Evolutionary conservation across 331 rosid species (phyloP).

Genomic region (Quercus tomentella): DNA sequence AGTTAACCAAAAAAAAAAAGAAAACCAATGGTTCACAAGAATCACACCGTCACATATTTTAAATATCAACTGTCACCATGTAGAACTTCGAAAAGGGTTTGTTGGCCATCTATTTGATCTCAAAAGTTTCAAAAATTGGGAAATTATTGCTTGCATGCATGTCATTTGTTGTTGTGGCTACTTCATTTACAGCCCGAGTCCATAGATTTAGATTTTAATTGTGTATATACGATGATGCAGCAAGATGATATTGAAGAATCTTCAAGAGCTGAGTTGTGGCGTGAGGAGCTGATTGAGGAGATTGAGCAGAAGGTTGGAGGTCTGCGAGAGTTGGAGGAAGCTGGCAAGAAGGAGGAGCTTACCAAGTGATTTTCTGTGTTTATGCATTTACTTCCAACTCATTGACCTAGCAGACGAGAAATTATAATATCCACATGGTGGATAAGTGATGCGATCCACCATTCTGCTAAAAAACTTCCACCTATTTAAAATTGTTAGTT

Average conservation of each 20-base stretch:
- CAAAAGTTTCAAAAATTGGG: not conserved
- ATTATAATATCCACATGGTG: no score
- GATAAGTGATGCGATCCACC: no score
- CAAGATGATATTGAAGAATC: constrained; percentile 85
- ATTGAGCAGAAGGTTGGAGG: constrained; percentile 91
- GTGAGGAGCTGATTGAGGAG: constrained; percentile 91
- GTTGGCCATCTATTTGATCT: not conserved
- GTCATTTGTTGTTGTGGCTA: not conserved
- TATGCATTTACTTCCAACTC: not conserved
- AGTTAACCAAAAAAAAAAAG: no score
- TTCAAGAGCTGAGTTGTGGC: constrained; percentile 80
- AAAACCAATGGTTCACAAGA: no score
- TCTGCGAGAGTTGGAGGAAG: constrained; percentile 76
- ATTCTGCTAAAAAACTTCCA: no score
- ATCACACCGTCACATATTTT: no score
- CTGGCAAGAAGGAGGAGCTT: constrained; percentile 59
- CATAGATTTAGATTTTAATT: no score
- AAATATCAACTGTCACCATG: not conserved
- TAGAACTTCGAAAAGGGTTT: not conserved
- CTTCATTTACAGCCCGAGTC: not conserved
- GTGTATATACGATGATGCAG: constrained; percentile 34
- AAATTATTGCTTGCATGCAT: not conserved
- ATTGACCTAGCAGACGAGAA: no score
- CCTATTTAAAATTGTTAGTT: no score
- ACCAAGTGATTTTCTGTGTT: constrained; percentile 21